phyloP scores from a whole-genome alignment of 2,329 filamentous ascomycete genomes.

The Fusarium dimerum region DNA sequence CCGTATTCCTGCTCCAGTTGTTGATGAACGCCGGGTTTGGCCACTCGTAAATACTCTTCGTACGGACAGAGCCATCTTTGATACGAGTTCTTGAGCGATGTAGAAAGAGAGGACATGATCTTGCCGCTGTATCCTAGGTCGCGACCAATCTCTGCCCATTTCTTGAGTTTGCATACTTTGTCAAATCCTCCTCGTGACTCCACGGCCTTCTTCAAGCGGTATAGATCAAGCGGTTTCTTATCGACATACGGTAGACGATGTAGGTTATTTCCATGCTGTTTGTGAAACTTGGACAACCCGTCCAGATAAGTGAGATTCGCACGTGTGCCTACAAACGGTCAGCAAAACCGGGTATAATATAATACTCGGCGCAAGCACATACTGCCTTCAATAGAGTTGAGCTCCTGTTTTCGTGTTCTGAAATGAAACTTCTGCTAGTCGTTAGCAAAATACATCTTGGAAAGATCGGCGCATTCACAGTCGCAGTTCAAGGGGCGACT shows the following conservation, averaged over 20 bases:
- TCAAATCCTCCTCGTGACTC: constrained; percentile 94
- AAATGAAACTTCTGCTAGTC: constrained; percentile 84
- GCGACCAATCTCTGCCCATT: constrained; percentile 97
- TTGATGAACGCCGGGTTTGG: constrained; percentile 95
- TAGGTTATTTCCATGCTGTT: constrained; percentile 90
- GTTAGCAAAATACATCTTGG: constrained; percentile 7
- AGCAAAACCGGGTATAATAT: constrained; percentile 23
- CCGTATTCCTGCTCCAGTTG: constrained; percentile 92
- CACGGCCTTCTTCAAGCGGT: constrained; percentile 94
- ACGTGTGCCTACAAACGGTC: constrained; percentile 70
- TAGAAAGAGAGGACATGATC: constrained; percentile 98
- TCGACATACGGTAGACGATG: constrained; percentile 96
- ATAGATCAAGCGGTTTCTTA: constrained; percentile 93
- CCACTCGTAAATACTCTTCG: constrained; percentile 87
- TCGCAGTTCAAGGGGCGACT: not conserved
- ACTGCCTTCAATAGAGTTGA: constrained; percentile 99
- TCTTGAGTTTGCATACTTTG: constrained; percentile 94
- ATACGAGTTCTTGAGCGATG: constrained; percentile 96
- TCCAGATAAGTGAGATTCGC: constrained; percentile 96
- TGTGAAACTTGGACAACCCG: constrained; percentile 93
- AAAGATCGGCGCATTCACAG: not conserved
- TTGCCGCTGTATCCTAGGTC: constrained; percentile 98
- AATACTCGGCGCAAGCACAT: constrained; percentile 40
- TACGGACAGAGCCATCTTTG: constrained; percentile 97
- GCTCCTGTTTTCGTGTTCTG: constrained; percentile 89